Evolutionary conservation across 2,329 filamentous ascomycete species (phyloP).

Genomic region (Chrysoporthe puriensis): DNA sequence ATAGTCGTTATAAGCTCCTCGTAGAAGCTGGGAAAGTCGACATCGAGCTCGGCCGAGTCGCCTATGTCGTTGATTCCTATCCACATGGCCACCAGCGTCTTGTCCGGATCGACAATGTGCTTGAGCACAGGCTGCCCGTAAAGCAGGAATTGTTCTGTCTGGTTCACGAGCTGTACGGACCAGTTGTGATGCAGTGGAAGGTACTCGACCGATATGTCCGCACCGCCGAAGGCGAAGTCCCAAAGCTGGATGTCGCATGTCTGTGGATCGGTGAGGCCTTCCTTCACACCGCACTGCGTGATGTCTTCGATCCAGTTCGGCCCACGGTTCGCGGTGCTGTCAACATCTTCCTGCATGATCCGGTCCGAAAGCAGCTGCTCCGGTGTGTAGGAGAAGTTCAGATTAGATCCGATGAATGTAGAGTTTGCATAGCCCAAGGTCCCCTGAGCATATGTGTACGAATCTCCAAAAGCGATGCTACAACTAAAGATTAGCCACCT

Average conservation of each 20-base stretch:
- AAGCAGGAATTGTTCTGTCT: slow-evolving; percentile 50
- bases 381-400: slow-evolving; percentile 50
- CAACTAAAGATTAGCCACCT: not conserved
- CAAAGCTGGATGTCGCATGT: slow-evolving; percentile 53
- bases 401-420: slow-evolving; percentile 57
- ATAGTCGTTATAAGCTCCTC: slow-evolving; percentile 44
- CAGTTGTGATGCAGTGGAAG: slow-evolving; percentile 55
- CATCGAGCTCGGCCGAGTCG: slow-evolving; percentile 48
- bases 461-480: slow-evolving; percentile 53
- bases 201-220: slow-evolving; percentile 50
- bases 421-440: slow-evolving; percentile 53
- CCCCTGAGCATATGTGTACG: slow-evolving; percentile 58
- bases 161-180: slow-evolving; percentile 53
- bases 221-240: slow-evolving; percentile 60
- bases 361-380: slow-evolving; percentile 47
- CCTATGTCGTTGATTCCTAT: slow-evolving; percentile 62
- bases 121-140: slow-evolving; percentile 48
- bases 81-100: slow-evolving; percentile 54
- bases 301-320: slow-evolving; percentile 60
- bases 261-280: slow-evolving; percentile 46
- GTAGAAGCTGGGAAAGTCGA: slow-evolving; percentile 51
- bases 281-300: slow-evolving; percentile 52
- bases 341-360: slow-evolving; percentile 55
- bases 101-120: slow-evolving; percentile 37
- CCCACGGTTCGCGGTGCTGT: slow-evolving; percentile 54